Conservation (phyloP, 73 alveolate genomes). For the Paramecium sonneborni region DNA sequence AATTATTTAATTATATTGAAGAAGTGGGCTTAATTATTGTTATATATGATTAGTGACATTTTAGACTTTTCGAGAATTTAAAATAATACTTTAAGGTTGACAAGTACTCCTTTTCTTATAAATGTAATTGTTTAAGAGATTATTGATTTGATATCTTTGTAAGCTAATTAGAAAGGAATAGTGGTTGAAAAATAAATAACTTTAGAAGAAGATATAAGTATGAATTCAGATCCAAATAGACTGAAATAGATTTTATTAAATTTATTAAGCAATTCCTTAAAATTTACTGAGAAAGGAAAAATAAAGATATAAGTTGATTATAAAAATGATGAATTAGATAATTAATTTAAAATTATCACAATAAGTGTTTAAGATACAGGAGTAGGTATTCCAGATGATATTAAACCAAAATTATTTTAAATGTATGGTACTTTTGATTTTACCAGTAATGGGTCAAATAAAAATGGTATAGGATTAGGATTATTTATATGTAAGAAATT, state of each 20-base stretch:
- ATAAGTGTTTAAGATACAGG: slow-evolving; percentile 66
- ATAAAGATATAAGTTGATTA: slow-evolving; percentile 16
- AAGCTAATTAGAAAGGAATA: slow-evolving; percentile 19
- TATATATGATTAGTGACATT: slow-evolving; percentile 62
- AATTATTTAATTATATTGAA: not conserved
- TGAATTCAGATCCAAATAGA: slow-evolving; percentile 59
- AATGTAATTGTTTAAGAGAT: slow-evolving; percentile 1
- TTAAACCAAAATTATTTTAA: slow-evolving; percentile 53
- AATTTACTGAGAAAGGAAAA: slow-evolving; percentile 53
- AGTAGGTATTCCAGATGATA: slow-evolving; percentile 56
- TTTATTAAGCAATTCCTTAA: slow-evolving; percentile 48
- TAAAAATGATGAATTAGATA: not conserved
- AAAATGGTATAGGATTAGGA: slow-evolving; percentile 66
- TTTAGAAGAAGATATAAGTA: not conserved
- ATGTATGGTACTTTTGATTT: slow-evolving; percentile 61
- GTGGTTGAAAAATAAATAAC: not conserved
- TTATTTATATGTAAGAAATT: slow-evolving; percentile 61
- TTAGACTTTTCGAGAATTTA: slow-evolving; percentile 50
- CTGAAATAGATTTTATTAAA: slow-evolving; percentile 56
- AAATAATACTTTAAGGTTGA: not conserved
- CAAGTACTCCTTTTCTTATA: not conserved
- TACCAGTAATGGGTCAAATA: slow-evolving; percentile 34
- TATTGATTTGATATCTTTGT: slow-evolving; percentile 18
- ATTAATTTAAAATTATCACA: not conserved
- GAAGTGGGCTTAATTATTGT: slow-evolving; percentile 36